These are phyloP conservation scores for Stephanodiscus minutulus DNA, from an alignment of 108 stramenopile species.

Conservation along the genomic window DNA sequence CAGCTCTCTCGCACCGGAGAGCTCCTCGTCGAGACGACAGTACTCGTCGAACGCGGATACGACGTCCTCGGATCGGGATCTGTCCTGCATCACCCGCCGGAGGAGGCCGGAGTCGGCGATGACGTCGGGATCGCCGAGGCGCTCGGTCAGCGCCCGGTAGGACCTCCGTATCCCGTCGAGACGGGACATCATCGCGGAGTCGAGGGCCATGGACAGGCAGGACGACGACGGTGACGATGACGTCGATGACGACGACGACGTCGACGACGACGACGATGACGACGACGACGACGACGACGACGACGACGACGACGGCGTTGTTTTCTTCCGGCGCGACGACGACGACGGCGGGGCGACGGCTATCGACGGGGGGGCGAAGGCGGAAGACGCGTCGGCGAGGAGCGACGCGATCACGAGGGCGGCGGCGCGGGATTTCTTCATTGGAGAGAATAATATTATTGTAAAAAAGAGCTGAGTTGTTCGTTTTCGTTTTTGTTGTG, in stretches of 20 bases:
- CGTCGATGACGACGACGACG: conserved; percentile 1
- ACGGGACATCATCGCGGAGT: conserved; percentile 64
- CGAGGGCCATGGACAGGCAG: conserved; percentile 48
- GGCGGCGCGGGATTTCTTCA: no score
- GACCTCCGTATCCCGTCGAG: conserved; percentile 77
- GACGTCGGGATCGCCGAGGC: conserved; percentile 87
- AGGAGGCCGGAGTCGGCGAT: conserved; percentile 73
- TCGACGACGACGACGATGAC: background rate
- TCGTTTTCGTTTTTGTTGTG: no score
- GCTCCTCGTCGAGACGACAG: conserved; percentile 59
- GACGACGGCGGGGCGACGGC: background rate
- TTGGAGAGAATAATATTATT: no score
- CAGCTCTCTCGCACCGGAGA: conserved; percentile 73
- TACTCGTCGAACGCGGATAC: conserved; percentile 80
- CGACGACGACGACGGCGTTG: background rate
- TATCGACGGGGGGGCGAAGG: background rate
- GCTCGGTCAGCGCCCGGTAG: conserved; percentile 76
- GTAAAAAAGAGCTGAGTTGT: no score
- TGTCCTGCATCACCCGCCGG: conserved; percentile 76
- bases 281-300: no score
- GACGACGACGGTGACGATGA: conserved; percentile 16
- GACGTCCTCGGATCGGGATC: conserved; percentile 78
- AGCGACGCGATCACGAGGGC: no score
- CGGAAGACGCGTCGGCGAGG: background rate
- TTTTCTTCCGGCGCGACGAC: no score